Evolutionary conservation across 805 yeast genomes (phyloP).

Genomic region (Spencermartinsiella europaea): DNA sequence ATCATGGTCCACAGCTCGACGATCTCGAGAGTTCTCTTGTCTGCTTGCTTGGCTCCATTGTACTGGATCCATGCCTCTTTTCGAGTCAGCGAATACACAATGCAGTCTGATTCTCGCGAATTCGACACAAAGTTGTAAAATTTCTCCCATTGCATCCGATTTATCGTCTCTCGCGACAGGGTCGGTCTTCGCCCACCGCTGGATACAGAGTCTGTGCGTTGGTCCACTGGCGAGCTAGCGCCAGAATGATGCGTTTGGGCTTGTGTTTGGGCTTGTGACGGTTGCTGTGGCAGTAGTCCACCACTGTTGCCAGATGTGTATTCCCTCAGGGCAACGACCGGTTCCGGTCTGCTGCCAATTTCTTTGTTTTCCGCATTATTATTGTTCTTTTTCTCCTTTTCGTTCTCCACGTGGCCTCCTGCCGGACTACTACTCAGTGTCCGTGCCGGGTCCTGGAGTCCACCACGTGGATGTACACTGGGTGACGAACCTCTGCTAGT

Average conservation of each 20-base stretch:
- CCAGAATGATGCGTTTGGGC: too few species aligned
- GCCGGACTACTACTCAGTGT: too few species aligned
- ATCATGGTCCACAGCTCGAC: constrained; percentile 32
- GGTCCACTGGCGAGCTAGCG: background rate
- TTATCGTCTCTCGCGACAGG: background rate
- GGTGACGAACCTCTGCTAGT: too few species aligned
- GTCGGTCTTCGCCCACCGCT: background rate
- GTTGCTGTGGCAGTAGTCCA: too few species aligned
- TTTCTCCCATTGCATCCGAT: constrained; percentile 15
- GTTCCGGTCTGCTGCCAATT: too few species aligned
- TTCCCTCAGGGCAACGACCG: background rate
- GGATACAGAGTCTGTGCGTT: background rate
- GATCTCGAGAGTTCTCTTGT: constrained; percentile 16
- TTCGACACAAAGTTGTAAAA: constrained; percentile 17
- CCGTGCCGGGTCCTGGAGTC: too few species aligned
- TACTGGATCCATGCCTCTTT: constrained; percentile 31
- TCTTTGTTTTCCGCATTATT: too few species aligned
- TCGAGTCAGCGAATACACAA: constrained; percentile 26
- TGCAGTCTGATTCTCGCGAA: constrained; percentile 22
- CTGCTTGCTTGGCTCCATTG: constrained; percentile 14
- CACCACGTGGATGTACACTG: too few species aligned
- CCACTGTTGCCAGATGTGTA: too few species aligned
- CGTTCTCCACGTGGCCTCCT: too few species aligned
- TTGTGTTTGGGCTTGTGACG: too few species aligned
- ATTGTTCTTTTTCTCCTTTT: too few species aligned